phyloP scores from a whole-genome alignment of 1,139 yeast species.

The Nakaseomyces bracarensis region DNA sequence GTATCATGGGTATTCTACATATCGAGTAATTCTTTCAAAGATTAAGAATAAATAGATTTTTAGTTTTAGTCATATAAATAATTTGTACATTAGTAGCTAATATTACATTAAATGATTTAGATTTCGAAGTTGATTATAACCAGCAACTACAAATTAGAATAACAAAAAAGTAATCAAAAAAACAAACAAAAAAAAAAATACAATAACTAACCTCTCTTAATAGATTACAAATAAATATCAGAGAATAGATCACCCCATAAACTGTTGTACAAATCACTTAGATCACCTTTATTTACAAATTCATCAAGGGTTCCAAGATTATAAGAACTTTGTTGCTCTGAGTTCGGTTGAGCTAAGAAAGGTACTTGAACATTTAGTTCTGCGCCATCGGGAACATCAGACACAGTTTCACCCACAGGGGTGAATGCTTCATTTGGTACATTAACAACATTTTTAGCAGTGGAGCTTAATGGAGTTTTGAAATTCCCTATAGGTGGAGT shows the following conservation, averaged over 20 bases:
- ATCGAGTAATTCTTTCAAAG: slow-evolving; percentile 10
- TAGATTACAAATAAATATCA: slow-evolving; percentile 7
- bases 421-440: neutral
- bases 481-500: neutral
- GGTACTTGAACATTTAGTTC: slow-evolving; percentile 1
- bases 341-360: neutral
- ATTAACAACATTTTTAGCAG: neutral
- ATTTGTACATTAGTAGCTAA: neutral
- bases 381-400: slow-evolving; percentile 1
- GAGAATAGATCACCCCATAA: slow-evolving; percentile 29
- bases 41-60: neutral
- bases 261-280: slow-evolving; percentile 24
- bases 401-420: neutral
- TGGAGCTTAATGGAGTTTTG: neutral
- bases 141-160: too few species aligned
- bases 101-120: too few species aligned
- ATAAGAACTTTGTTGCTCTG: slow-evolving; percentile 11
- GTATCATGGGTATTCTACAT: slow-evolving; percentile 45
- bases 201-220: too few species aligned
- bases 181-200: neutral
- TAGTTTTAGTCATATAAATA: neutral
- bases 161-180: too few species aligned
- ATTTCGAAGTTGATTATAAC: too few species aligned
- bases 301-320: slow-evolving; percentile 30
- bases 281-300: slow-evolving; percentile 26